Base-by-base conservation (phyloP, 495 filamentous ascomycete genomes). In the Penicillium crystallinum region DNA sequence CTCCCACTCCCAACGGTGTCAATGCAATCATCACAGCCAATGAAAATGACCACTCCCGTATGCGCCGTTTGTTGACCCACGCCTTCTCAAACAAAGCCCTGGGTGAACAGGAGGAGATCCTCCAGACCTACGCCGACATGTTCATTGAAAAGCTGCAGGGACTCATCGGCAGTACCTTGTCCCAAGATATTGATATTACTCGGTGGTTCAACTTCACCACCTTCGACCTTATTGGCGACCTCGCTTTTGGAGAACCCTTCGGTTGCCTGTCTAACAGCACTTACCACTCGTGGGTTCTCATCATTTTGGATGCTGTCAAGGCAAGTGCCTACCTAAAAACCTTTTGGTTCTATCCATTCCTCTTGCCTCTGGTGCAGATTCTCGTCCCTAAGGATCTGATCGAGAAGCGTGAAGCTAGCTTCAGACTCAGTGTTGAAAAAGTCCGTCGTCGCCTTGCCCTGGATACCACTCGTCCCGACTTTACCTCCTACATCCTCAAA, bases 81-180 rank as follows among this genome's bases (percentile, higher is more conserved):
- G 78, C 77, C 1, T 81, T 83, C 52, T 76, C 74, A 7, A 70
- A 72, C 25, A 70, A 69, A 30, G 75, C 74, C 1, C 57, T 82
- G 8, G 52, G 48, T 18, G 71, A 75, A 49, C 78, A 82, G 46
- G 80, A 83, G 52, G 40, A 36, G 7, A 54, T 81, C 4, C 55
- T 81, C 10, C 63, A 71, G 35, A 53, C 49, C 2, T 77, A 77
- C 41, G 63, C 75, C 14, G 59, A 74, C 40, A 48, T 72, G 21
- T 53, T 80, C 10, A 54, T 70, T 4, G 41, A 57, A 2, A 61
- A 58, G 31, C 45, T 64, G 1, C 39, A 39, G 2, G 49, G n/a
- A 0, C 15, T 54, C 9, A 62, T 55, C 55, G 66, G 14, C 42
- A 68, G 54, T 22, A 69, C 35, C 30, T 41, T 17, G 58, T 73